Evolutionary conservation across 208 protist species (phyloP).

Genomic region (Crithidia bombi): DNA sequence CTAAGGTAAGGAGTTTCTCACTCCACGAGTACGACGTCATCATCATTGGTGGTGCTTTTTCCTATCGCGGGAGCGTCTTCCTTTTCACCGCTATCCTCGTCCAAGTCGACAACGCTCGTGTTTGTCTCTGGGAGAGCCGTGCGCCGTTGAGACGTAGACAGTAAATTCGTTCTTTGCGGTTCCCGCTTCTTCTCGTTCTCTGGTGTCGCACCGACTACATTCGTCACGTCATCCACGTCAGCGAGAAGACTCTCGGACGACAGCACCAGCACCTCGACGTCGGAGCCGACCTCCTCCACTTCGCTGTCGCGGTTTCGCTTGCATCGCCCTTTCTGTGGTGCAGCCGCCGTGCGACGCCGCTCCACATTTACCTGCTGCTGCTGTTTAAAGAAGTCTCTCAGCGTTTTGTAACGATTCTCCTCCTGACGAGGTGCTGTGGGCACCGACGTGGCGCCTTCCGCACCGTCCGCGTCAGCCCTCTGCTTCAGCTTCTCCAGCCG

Average conservation of each 20-base stretch:
- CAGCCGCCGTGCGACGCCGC: background rate
- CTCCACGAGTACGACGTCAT: conserved; percentile 38
- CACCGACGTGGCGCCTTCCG: conserved; percentile 1
- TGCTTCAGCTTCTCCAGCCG: conserved; percentile 62
- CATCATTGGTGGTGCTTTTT: conserved; percentile 14
- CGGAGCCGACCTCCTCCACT: background rate
- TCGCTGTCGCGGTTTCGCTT: conserved; percentile 6
- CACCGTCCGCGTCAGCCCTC: conserved; percentile 20
- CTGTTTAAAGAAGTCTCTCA: conserved; percentile 31
- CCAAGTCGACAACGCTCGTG: background rate
- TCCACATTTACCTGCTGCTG: background rate
- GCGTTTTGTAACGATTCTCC: conserved; percentile 18
- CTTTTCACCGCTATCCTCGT: conserved; percentile 4
- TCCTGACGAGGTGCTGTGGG: background rate
- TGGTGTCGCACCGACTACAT: background rate
- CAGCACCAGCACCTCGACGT: conserved; percentile 18
- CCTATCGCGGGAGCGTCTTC: no score
- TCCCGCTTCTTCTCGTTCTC: background rate
- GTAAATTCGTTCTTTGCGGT: no score
- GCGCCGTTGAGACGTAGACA: background rate
- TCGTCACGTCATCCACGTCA: background rate
- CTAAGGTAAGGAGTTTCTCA: no score
- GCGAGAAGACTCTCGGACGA: conserved; percentile 17
- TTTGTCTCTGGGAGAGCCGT: background rate
- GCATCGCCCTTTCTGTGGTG: background rate